phyloP scores from a whole-genome alignment of 371 early-diverging fungal species.

The Mortierella sp. region DNA sequence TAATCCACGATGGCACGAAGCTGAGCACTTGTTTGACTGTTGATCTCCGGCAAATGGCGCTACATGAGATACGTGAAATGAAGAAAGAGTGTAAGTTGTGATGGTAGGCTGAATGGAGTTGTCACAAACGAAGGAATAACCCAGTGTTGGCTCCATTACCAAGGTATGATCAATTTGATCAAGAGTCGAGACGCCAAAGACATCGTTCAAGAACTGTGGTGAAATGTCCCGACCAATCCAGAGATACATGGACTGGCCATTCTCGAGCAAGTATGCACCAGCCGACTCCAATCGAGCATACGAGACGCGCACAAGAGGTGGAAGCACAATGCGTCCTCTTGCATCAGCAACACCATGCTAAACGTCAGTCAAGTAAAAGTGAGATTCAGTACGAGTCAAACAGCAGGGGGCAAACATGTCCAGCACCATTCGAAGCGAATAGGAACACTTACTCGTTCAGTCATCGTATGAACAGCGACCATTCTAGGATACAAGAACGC shows the following conservation, averaged over 20 bases:
- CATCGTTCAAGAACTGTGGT: slow-evolving; percentile 65
- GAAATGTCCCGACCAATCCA: slow-evolving; percentile 89
- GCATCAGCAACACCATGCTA: slow-evolving; percentile 28
- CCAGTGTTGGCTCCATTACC: no score
- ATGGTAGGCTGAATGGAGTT: no score
- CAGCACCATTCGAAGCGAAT: neutral
- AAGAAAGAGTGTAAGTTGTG: no score
- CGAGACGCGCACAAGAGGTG: slow-evolving; percentile 79
- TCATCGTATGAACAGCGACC: slow-evolving; percentile 73
- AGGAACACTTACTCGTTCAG: slow-evolving; percentile 59
- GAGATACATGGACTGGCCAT: slow-evolving; percentile 79
- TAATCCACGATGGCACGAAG: slow-evolving; percentile 72
- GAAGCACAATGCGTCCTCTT: slow-evolving; percentile 63
- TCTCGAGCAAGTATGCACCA: slow-evolving; percentile 88
- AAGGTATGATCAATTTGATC: slow-evolving; percentile 78
- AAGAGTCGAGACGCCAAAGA: slow-evolving; percentile 81
- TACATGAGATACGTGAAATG: slow-evolving; percentile 17
- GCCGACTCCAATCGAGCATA: slow-evolving; percentile 74
- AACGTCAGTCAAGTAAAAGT: neutral
- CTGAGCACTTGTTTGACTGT: slow-evolving; percentile 60
- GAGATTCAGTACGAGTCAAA: neutral
- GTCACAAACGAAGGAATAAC: no score
- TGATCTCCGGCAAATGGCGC: slow-evolving; percentile 69
- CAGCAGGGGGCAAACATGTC: neutral
- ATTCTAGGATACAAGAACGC: slow-evolving; percentile 89